Base-by-base conservation (phyloP, 768 basidiomycete species). In the Candolleomyces eurysporus region DNA sequence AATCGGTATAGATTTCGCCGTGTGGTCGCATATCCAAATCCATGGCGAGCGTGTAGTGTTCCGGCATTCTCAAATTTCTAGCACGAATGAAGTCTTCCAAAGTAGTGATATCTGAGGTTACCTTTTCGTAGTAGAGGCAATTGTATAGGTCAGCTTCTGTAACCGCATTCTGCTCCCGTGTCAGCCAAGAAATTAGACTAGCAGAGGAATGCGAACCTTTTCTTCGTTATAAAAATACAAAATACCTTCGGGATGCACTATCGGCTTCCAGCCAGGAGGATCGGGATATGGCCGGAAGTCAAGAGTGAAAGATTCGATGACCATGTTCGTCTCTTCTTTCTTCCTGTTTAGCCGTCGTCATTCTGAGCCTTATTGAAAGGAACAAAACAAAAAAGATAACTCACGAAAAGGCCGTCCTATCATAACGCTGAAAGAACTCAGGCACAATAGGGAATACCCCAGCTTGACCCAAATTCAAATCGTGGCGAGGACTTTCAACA, bases 191-290 rank as follows among this genome's bases (percentile, higher is more conserved):
- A 55, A 32, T 57, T 48, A 54, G 10, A 22, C 48, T 60, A n/a
- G 50, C 26, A 26, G 32, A 31, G 13, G 13, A 45, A 26, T 19
- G 65, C 76, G 13, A 52, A 85, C 86, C 72, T 78, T 78, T 4
- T 73, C 64, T 51, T 59, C n/a, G 59, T 86, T 75, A 64, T 77
- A 78, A 58, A 83, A 89, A 65, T 88, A 89, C 14, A 81, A 75
- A n/a, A 76, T 79, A 8, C 88, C 88, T 70, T 89, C 87, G 0
- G 87, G 86, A 64, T 88, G 88, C 2, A 75, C 70, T 36, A 73
- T 72, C 1, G 78, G 68, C 5, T 39, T 68, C 87, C 87, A 89
- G 0, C 76, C 81, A 16, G 43, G 42, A 14, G 70, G 72, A 48
- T 68, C 61, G 19, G 58, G 42, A 43, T 43, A 43, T n/a, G 11